Percentiles rank a stretch among this genome's conserved stretches.
Evolutionary conservation across 1,139 yeast species (phyloP).

Genomic region (Sugiyamaella xylanicola): DNA sequence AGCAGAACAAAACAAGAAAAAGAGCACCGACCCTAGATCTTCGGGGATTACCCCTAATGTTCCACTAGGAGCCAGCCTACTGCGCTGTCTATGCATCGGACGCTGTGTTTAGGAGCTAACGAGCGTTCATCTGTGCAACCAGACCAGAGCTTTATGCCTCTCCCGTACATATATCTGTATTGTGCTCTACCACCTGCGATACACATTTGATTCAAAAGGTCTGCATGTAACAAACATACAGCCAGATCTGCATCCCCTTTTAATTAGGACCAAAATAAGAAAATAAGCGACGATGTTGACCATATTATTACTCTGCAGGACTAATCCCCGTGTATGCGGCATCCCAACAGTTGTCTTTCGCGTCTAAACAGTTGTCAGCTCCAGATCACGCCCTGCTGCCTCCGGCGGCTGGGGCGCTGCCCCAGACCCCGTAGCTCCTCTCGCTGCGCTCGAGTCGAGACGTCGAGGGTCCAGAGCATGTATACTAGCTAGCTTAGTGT

Average conservation of each 20-base stretch:
- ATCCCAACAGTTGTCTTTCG: too few species aligned
- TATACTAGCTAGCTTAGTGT: too few species aligned
- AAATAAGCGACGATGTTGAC: not conserved
- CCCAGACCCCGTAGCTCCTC: too few species aligned
- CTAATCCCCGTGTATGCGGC: not conserved
- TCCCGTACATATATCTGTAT: not conserved
- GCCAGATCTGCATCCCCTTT: not conserved
- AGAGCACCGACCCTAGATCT: not conserved
- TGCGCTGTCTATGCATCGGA: not conserved
- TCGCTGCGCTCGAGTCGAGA: too few species aligned
- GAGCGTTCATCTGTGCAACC: not conserved
- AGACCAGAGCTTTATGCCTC: too few species aligned
- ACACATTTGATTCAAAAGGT: not conserved
- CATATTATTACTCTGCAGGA: not conserved
- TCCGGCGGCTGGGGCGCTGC: too few species aligned
- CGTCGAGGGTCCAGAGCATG: too few species aligned
- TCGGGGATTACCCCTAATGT: not conserved
- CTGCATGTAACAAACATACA: slow-evolving; percentile 13
- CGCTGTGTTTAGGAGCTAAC: not conserved
- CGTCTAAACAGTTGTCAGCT: too few species aligned
- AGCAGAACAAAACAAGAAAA: not conserved
- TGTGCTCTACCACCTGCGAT: not conserved
- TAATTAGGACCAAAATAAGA: not conserved
- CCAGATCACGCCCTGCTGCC: too few species aligned
- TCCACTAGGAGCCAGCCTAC: not conserved